Evolutionary conservation across 2,329 filamentous ascomycete genomes (phyloP), one percentile per base, ranked within the genome.

Genomic region (Penicillium sp.): DNA sequence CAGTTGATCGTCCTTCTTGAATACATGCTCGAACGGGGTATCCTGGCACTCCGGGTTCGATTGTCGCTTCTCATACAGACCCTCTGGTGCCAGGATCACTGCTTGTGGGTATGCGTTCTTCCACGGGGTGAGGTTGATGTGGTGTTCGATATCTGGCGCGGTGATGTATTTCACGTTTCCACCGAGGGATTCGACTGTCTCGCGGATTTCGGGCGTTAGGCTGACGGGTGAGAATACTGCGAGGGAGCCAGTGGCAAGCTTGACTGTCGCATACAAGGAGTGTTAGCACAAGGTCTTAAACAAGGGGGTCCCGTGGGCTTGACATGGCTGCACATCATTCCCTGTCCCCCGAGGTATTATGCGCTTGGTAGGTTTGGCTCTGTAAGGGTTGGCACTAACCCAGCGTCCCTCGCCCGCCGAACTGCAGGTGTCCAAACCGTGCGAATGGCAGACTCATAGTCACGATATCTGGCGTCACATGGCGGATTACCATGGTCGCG

Each of bases 221-320:
- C 88, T 89, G 21, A 94, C 90, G 19, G 94, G 94, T 0, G 92
- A 96, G 83, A 97, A 97, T 72, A 97, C 87, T 64, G 91, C 90
- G 40, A 97, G 84, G 45, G 84, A 79, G 55, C 92, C 92, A 10
- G 87, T 87, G 57, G 85, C 83, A 65, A 99, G 84, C 65, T 87
- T 89, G 58, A 96, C 91, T 91, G 63, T 52, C 5, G 6, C 15
- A 61, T 39, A 57, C 53, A 65, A 65, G 60, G 53, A 58, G 46
- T 1, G 31, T 67, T 57, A 66, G 65, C 49, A 23, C 39, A 19
- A 40, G 13, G 27, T 45, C 13, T 5, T 33, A 10, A 15, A 47
- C 3, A 10, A 19, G 10, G 16, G 16, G 4, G 0, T 19, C 1
- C 23, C 45, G 5, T 46, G 21, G 25, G n/a, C 31, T 40, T 53